Evolutionary conservation across 2,329 filamentous ascomycete species (phyloP), one percentile per base, ranked within the genome.

Genomic region (Rhynchosporium graminicola): DNA sequence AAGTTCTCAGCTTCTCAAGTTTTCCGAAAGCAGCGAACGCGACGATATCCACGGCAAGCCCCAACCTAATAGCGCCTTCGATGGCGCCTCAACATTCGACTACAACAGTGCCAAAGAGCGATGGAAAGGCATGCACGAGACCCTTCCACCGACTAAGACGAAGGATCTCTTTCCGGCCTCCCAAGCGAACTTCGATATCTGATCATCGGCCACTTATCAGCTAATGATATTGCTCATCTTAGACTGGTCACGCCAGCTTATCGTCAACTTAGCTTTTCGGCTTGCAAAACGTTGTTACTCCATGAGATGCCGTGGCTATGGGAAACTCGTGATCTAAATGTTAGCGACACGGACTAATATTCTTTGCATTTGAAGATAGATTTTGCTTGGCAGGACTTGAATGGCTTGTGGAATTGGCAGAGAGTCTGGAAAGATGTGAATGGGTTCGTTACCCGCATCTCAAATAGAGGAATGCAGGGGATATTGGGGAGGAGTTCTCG

Each of bases 251-350:
- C 68, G 4, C 64, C 66, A n/a, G 61, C 63, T 7, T 71, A 71
- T 51, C 43, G 57, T 8, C 64, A 70, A 15, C 45, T 72, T 6
- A 66, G 71, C 8, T 64, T 69, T 4, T 59, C 43, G 1, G 59
- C 70, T n/a, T 73, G 65, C 36, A 60, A 63, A 8, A 54, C 62
- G 6, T 60, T 73, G 2, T 12, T 73, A n/a, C 31, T 61, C 4
- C 40, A 42, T 3, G 68, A 73, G 31, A 68, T 71, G 65, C 71
- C 71, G 2, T 73, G 66, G 69, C 38, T 73, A 4, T 73, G 69
- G 63, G 70, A 73, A 63, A 54, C 59, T 26, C 48, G 52, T 20
- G 51, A 57, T 12, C 36, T 58, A 26, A 61, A 31, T 48, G 60
- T 51, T 40, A 61, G 50, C 8, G 64, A 59, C 31, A 69, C 69